Evolutionary conservation across 495 filamentous ascomycete genomes (phyloP), one percentile per base, ranked within the genome.

Genomic region (Hypoxylon subgilvum): DNA sequence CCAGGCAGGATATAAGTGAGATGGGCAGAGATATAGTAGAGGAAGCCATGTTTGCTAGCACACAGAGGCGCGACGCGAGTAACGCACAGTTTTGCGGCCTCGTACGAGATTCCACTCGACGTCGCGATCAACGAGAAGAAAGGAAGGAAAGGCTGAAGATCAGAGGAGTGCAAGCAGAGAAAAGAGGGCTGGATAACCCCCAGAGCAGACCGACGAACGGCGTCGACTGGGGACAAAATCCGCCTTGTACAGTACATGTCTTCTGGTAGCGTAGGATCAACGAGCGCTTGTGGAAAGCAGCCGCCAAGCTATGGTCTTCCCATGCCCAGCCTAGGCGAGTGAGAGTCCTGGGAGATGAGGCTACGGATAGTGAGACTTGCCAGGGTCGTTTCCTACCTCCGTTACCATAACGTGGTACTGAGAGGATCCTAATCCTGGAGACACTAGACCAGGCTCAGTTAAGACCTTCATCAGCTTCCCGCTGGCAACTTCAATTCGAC

Each of bases 1-100:
- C 21, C 17, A 71, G 43, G 47, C 64, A 69, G 40, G 56, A 61
- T 54, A 71, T 47, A 25, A 65, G 54, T 14, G 60, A 68, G n/a
- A 68, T 27, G 40, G 58, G 65, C 28, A 68, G 36, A 31, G 52
- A 60, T 16, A 56, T 51, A 32, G 52, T 32, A 32, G 51, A 60
- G 32, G 19, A 43, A 17, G 57, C 30, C 67, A 69, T 69, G 53
- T 23, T 58, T 51, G 48, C 43, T 41, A 19, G 47, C 17, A 54
- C 53, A 16, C 60, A 32, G 27, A 42, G 41, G 52, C 42, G 60
- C 48, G 25, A 19, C 40, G 49, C 19, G 36, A 42, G 22, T 22
- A 18, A 44, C 53, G 36, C 52, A 43, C 53, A 30, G 22, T 31
- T 41, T 41, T 46, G 53, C 49, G 41, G 43, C 30, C 36, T 46